These are phyloP conservation scores for Funneliformis geosporum DNA, from an alignment of 192 early-diverging fungal genomes.

Conservation along the genomic window DNA sequence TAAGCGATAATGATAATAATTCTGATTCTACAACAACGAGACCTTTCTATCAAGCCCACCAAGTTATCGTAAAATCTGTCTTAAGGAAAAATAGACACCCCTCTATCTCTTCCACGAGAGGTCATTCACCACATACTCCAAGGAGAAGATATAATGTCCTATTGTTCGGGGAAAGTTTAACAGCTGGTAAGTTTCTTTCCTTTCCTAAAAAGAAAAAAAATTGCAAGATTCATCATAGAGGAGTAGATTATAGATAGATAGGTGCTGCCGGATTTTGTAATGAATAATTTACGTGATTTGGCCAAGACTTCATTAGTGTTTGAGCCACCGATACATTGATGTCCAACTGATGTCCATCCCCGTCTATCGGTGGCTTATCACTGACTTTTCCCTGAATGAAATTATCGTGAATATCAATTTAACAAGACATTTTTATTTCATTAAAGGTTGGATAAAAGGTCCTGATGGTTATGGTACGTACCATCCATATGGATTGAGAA, in stretches of 20 bases:
- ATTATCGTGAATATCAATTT: neutral
- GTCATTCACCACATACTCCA: neutral
- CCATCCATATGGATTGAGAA: constrained; percentile 28
- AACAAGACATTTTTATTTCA: neutral
- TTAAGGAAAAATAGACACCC: constrained; percentile 12
- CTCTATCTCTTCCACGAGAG: neutral
- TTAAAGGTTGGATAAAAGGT: constrained; percentile 14
- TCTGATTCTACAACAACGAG: neutral
- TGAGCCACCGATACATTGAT: no score
- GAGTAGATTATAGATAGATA: neutral
- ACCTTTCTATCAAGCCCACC: neutral
- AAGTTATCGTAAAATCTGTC: constrained; percentile 23
- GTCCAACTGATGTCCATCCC: no score
- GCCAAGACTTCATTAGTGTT: no score
- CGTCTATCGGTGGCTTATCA: neutral
- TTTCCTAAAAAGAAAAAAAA: neutral
- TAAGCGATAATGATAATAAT: neutral
- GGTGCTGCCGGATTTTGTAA: neutral
- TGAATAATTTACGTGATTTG: no score
- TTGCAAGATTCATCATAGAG: neutral
- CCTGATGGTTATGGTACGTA: constrained; percentile 22
- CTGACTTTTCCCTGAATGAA: neutral
- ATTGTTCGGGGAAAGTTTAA: constrained; percentile 31
- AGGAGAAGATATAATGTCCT: constrained; percentile 27
- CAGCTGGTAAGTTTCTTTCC: constrained; percentile 23